Conservation (phyloP, 495 filamentous ascomycete species). For the Annulohypoxylon stygium region DNA sequence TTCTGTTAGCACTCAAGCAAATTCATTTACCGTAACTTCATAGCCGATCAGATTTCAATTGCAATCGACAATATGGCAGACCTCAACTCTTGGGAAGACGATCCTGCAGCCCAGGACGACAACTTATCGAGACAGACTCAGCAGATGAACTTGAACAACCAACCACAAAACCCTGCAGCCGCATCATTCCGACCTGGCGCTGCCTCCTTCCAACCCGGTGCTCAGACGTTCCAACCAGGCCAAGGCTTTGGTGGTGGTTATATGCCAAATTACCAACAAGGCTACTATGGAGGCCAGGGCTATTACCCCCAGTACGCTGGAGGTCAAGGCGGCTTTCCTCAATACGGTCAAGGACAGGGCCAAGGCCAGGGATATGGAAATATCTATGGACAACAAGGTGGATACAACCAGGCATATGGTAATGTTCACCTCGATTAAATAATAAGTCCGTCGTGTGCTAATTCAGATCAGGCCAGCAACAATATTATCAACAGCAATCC, state of each 20-base stretch:
- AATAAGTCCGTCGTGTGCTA: constrained; percentile 33
- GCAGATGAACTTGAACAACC: constrained; percentile 78
- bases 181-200: constrained; percentile 79
- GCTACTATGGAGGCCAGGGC: constrained; percentile 61
- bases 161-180: constrained; percentile 55
- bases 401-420: constrained; percentile 74
- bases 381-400: constrained; percentile 61
- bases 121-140: constrained; percentile 84
- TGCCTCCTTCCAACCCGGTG: constrained; percentile 83
- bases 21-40: constrained; percentile 6
- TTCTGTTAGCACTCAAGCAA: not conserved
- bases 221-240: constrained; percentile 81
- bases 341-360: constrained; percentile 63
- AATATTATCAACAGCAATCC: constrained; percentile 63
- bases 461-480: constrained; percentile 52
- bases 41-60: constrained; percentile 2
- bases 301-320: constrained; percentile 71
- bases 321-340: constrained; percentile 57
- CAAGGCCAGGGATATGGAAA: constrained; percentile 64
- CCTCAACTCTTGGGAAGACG: constrained; percentile 96
- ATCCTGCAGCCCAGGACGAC: constrained; percentile 87
- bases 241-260: constrained; percentile 68
- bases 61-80: constrained; percentile 75
- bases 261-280: constrained; percentile 62
- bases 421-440: constrained; percentile 23